Evolutionary conservation across 169 alveolate genomes (phyloP).

Genomic region (Eimeria acervulina): DNA sequence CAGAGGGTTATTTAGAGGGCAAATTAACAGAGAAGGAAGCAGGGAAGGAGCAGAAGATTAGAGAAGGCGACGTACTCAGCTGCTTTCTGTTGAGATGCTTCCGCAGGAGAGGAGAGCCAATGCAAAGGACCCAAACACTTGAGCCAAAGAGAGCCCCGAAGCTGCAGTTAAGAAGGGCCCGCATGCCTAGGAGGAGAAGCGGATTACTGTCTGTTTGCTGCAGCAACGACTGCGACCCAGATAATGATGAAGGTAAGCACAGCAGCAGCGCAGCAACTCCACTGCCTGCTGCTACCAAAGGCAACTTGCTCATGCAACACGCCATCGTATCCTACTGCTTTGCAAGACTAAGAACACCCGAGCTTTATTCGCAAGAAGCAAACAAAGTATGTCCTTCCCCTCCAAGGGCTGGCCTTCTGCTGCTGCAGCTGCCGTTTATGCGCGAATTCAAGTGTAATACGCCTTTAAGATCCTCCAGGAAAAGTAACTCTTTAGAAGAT

Average conservation of each 20-base stretch:
- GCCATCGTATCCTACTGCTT: conserved; percentile 58
- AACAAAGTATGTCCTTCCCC: neutral
- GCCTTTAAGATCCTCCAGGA: neutral
- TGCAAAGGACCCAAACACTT: conserved; percentile 68
- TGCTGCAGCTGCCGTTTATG: neutral
- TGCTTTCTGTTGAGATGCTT: conserved; percentile 65
- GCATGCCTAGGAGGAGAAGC: conserved; percentile 23
- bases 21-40: neutral
- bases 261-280: conserved; percentile 73
- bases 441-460: neutral
- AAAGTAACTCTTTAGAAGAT: neutral
- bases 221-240: conserved; percentile 34
- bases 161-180: conserved; percentile 77
- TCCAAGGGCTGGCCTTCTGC: neutral
- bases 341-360: neutral
- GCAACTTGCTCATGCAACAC: conserved; percentile 76
- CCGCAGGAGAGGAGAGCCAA: conserved; percentile 71
- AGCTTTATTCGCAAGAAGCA: neutral
- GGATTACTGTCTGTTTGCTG: conserved; percentile 71
- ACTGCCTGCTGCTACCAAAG: conserved; percentile 78
- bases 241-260: conserved; percentile 46
- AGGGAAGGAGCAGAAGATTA: too few species aligned
- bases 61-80: conserved; percentile 33
- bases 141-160: conserved; percentile 80
- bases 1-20: too few species aligned